Conservation (phyloP, 768 basidiomycete species). For the Leccinum subgranulosum region DNA sequence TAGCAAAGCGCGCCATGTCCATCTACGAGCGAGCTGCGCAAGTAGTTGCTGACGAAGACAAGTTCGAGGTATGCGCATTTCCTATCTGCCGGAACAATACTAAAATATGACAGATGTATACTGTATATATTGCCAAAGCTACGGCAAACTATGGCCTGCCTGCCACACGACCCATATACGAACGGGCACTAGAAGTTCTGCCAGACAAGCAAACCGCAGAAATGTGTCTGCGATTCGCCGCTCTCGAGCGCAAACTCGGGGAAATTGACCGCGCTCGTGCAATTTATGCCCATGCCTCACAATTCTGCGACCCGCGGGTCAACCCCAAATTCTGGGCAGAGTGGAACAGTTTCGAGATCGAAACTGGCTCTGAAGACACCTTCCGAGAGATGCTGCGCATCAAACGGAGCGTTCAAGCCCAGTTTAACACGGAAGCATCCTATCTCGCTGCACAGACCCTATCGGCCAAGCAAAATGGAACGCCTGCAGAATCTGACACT, state of each 20-base stretch:
- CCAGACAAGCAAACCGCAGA: constrained; percentile 94
- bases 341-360: constrained; percentile 98
- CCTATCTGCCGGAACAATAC: not conserved
- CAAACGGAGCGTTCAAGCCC: constrained; percentile 96
- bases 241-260: constrained; percentile 94
- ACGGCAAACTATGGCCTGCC: constrained; percentile 94
- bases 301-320: constrained; percentile 96
- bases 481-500: constrained; percentile 42
- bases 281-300: constrained; percentile 95
- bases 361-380: constrained; percentile 97
- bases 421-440: constrained; percentile 96
- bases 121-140: constrained; percentile 96
- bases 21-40: constrained; percentile 92
- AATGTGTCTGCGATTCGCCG: constrained; percentile 96
- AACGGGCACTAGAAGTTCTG: constrained; percentile 88
- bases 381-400: constrained; percentile 95
- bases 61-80: constrained; percentile 73
- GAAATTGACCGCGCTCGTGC: constrained; percentile 98
- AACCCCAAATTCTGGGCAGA: constrained; percentile 93
- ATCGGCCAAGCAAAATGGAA: constrained; percentile 58
- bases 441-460: constrained; percentile 90
- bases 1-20: constrained; percentile 94
- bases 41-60: constrained; percentile 85
- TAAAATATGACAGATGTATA: constrained; percentile 69
- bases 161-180: constrained; percentile 94